Evolutionary conservation across 2,329 filamentous ascomycete genomes (phyloP).

Genomic region (Chalaropsis thielavioides): DNA sequence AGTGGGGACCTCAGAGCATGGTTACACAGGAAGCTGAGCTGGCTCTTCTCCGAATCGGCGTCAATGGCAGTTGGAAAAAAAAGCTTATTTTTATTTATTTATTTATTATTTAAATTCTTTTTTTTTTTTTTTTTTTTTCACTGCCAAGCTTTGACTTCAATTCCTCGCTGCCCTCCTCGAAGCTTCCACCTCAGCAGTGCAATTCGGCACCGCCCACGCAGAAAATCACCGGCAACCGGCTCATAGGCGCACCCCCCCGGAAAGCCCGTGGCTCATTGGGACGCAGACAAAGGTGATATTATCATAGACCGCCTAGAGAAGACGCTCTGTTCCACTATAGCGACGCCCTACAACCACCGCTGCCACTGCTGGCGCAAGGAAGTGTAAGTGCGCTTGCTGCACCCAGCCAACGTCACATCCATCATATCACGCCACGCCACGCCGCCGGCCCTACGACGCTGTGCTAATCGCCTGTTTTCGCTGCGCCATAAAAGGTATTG

Average conservation of each 20-base stretch:
- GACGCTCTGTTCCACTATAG: no score
- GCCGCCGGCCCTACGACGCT: no score
- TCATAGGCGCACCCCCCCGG: background rate
- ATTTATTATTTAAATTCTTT: background rate
- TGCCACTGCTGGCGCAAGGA: no score
- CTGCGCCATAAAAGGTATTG: background rate
- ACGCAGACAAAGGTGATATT: background rate
- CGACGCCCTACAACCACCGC: no score
- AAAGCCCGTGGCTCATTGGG: background rate
- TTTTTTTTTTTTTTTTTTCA: background rate
- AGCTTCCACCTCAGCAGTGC: background rate
- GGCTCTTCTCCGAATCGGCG: background rate
- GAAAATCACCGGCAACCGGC: background rate
- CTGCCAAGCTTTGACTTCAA: background rate
- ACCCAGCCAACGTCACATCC: background rate
- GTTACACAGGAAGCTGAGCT: background rate
- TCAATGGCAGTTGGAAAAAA: background rate
- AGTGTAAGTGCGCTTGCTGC: background rate
- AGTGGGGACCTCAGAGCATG: background rate
- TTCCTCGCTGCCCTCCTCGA: background rate
- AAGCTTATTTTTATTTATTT: background rate
- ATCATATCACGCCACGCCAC: background rate
- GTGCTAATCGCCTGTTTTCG: background rate
- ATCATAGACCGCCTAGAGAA: background rate
- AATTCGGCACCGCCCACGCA: background rate